phyloP scores from a whole-genome alignment of 192 early-diverging fungal genomes.

The Irineochytrium annulatum region DNA sequence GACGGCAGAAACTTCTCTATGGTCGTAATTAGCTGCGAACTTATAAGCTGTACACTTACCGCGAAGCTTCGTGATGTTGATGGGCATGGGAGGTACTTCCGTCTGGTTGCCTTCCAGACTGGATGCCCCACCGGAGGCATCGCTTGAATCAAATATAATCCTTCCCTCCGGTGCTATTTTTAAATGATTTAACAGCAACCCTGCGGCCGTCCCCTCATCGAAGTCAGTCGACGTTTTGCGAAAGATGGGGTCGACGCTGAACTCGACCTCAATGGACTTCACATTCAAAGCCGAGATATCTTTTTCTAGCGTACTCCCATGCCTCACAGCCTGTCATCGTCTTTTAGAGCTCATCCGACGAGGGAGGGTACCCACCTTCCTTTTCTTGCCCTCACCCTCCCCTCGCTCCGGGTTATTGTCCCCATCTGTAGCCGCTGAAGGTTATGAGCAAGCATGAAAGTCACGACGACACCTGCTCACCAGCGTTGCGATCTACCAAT shows the following conservation, averaged over 20 bases:
- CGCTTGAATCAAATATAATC: conserved; percentile 92
- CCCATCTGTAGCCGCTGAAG: too few relatives aligned
- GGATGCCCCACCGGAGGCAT: conserved; percentile 54
- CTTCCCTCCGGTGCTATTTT: conserved; percentile 74
- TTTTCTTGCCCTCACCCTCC: conserved; percentile 14
- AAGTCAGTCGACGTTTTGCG: conserved; percentile 98
- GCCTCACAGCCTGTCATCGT: too few relatives aligned
- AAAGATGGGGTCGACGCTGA: conserved; percentile 90
- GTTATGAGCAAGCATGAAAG: conserved; percentile 10
- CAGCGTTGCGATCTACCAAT: conserved; percentile 59
- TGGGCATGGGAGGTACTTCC: neutral
- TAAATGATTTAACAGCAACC: conserved; percentile 85
- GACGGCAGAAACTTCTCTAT: neutral
- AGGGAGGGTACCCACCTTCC: neutral
- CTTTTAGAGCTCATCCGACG: too few relatives aligned
- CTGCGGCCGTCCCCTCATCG: conserved; percentile 93
- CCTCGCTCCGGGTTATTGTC: too few relatives aligned
- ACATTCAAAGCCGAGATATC: conserved; percentile 72
- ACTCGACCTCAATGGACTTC: conserved; percentile 89
- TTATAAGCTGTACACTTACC: conserved; percentile 13
- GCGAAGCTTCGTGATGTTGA: conserved; percentile 12
- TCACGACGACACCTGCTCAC: neutral
- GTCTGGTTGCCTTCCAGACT: neutral
- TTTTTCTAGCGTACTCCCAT: conserved; percentile 69
- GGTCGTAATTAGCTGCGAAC: neutral